Percentiles rank a stretch among this genome's conserved stretches.
Conservation (phyloP, 805 yeast species). For the Metschnikowia picachoensis region DNA sequence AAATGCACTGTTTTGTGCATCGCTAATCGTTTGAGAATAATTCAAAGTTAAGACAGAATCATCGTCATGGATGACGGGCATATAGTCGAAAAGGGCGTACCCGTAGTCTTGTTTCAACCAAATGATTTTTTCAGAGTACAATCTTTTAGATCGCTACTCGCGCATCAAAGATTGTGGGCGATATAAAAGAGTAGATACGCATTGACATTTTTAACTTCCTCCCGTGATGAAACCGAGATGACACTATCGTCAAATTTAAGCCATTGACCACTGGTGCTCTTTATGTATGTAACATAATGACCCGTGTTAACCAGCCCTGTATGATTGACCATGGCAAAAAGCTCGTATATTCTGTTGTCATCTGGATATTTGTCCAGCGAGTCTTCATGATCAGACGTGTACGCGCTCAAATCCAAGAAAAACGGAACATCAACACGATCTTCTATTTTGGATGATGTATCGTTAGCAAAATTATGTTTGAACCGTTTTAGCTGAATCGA, state of each 20-base stretch:
- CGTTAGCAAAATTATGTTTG: constrained; percentile 50
- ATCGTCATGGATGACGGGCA: constrained; percentile 34
- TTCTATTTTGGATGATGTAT: constrained; percentile 66
- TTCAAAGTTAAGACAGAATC: constrained; percentile 33
- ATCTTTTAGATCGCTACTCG: background rate
- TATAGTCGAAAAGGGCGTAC: constrained; percentile 33
- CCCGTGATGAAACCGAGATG: constrained; percentile 60
- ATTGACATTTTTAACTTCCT: constrained; percentile 62
- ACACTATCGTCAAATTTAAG: constrained; percentile 87
- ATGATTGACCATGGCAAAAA: constrained; percentile 85
- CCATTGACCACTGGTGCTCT: constrained; percentile 76
- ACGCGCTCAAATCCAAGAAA: constrained; percentile 66
- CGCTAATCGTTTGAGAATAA: constrained; percentile 39
- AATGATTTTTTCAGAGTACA: constrained; percentile 24
- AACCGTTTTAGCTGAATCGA: constrained; percentile 83
- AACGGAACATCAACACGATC: constrained; percentile 69
- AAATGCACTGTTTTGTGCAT: constrained; percentile 36
- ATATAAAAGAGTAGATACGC: constrained; percentile 81
- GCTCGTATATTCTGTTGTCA: constrained; percentile 56
- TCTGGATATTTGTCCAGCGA: constrained; percentile 18
- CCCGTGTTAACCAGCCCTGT: constrained; percentile 94
- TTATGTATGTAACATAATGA: constrained; percentile 81
- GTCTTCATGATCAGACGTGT: constrained; percentile 27
- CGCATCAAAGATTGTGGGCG: constrained; percentile 36
- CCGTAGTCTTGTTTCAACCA: constrained; percentile 25